Percentiles rank a stretch among this genome's conserved stretches.
Evolutionary conservation across 768 basidiomycete genomes (phyloP).

Genomic region (Trametes cubensis): DNA sequence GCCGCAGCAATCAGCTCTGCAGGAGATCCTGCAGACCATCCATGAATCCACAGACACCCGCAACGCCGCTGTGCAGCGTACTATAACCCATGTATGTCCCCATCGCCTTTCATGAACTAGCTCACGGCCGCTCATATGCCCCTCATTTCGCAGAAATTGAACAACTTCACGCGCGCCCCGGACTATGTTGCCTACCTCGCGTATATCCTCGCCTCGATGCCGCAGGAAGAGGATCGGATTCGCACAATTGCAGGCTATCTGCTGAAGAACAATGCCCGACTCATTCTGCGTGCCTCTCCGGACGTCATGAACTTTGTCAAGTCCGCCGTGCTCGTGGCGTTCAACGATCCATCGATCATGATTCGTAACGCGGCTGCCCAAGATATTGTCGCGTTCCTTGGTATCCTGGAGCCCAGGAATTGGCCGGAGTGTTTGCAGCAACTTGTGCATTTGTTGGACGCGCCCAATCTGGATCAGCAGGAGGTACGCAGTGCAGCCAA

Average conservation of each 20-base stretch:
- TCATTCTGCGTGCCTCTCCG: slow-evolving; percentile 67
- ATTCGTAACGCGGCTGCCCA: slow-evolving; percentile 94
- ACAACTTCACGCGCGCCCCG: slow-evolving; percentile 81
- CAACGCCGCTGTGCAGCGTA: slow-evolving; percentile 66
- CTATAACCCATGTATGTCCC: slow-evolving; percentile 75
- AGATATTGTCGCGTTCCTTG: slow-evolving; percentile 88
- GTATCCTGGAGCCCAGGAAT: slow-evolving; percentile 83
- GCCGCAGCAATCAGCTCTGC: slow-evolving; percentile 82
- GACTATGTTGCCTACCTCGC: slow-evolving; percentile 97
- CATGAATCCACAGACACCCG: slow-evolving; percentile 86
- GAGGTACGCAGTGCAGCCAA: slow-evolving; percentile 61
- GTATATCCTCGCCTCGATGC: slow-evolving; percentile 82
- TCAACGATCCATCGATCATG: slow-evolving; percentile 80
- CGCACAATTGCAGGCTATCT: slow-evolving; percentile 95
- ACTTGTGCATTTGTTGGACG: slow-evolving; percentile 80
- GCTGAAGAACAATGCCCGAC: slow-evolving; percentile 91
- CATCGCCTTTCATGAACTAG: slow-evolving; percentile 19
- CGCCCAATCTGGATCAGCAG: slow-evolving; percentile 71
- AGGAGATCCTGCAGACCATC: slow-evolving; percentile 91
- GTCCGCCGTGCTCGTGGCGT: slow-evolving; percentile 74
- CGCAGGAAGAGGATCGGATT: slow-evolving; percentile 87
- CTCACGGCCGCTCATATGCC: slow-evolving; percentile 20
- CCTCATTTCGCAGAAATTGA: slow-evolving; percentile 67
- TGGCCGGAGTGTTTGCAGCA: slow-evolving; percentile 95
- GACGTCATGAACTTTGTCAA: slow-evolving; percentile 77